Base-by-base conservation (phyloP, 192 early-diverging fungal species). In the Funneliformis mosseae region DNA sequence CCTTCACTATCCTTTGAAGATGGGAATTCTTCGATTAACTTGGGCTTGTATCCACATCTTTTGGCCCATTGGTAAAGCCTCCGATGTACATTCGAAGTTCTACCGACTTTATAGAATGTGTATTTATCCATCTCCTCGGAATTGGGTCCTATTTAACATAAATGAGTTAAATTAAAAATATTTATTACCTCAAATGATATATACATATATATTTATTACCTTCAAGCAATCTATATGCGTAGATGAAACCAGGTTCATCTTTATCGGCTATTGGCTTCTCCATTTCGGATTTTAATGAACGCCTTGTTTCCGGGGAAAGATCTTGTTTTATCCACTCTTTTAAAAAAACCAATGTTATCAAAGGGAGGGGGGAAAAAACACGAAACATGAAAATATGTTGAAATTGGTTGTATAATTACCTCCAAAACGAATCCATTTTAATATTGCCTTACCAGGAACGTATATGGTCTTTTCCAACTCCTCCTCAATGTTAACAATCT, bases 171-270 rank as follows among this genome's bases (percentile, higher is more conserved):
- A 25, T 8, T n/a, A n/a, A n/a, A 48, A 27, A 74, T 50, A 27
- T 6, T 11, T 11, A 4, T 46, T 27, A 50, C 12, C 25, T 23
- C 12, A 42, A 0, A 39, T 28, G 18, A 42, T 55, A 33, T 45
- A 16, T 23, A 28, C 12, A 27, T 28, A 28, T 38, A 5, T n/a
- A 71, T 60, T 3, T 18, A 25, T 61, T 86, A 86, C 85, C 81
- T 48, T 83, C 85, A 23, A 81, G 28, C 9, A 88, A 72, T 43
- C 83, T 80, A 70, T 88, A 88, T 12, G 82, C 83, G 38, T 88
- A 88, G 25, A 88, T 88, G 55, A 84, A 87, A 18, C 88, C 88
- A 6, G 88, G 80, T 46, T 83, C 82, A 55, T 88, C 88, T 1
- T 74, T 83, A 4, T 81, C 80, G 14, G 88, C 85, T 21, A 87